phyloP scores from a whole-genome alignment of 345 rosid species.

The Reutealis trisperma region DNA sequence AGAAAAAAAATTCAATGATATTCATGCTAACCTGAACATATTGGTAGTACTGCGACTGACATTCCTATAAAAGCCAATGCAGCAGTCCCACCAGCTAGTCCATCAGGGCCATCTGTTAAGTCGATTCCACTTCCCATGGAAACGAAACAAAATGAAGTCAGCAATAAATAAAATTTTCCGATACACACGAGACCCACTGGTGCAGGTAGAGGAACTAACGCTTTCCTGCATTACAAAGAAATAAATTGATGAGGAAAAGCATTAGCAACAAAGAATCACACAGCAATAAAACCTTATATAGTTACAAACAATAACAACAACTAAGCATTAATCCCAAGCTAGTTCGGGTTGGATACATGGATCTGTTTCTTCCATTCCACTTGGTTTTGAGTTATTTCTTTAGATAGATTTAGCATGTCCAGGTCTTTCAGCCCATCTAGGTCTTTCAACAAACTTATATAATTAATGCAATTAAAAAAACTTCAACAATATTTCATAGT shows the following conservation, averaged over 20 bases:
- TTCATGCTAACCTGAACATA: slow-evolving; percentile 72
- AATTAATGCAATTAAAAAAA: background rate
- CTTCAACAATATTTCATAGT: too few species aligned
- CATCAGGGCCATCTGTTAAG: slow-evolving; percentile 82
- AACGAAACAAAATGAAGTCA: slow-evolving; percentile 80
- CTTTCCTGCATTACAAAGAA: slow-evolving; percentile 59
- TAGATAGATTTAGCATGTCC: too few species aligned
- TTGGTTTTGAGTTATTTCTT: too few species aligned
- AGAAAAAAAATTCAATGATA: background rate
- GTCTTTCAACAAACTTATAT: background rate
- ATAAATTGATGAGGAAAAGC: background rate
- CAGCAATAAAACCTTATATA: too few species aligned
- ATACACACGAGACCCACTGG: slow-evolving; percentile 77
- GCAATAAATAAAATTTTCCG: slow-evolving; percentile 63
- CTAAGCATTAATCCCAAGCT: too few species aligned
- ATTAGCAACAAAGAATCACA: background rate
- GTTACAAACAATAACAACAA: too few species aligned
- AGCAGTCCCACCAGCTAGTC: slow-evolving; percentile 85
- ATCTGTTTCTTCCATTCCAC: too few species aligned
- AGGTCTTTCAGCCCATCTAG: too few species aligned
- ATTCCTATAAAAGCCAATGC: slow-evolving; percentile 81
- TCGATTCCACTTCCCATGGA: slow-evolving; percentile 79
- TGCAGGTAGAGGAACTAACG: slow-evolving; percentile 80
- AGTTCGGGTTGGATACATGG: too few species aligned
- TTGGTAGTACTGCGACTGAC: slow-evolving; percentile 88